Conservation (phyloP, 306 rosid genomes). For the Vicia villosa region DNA sequence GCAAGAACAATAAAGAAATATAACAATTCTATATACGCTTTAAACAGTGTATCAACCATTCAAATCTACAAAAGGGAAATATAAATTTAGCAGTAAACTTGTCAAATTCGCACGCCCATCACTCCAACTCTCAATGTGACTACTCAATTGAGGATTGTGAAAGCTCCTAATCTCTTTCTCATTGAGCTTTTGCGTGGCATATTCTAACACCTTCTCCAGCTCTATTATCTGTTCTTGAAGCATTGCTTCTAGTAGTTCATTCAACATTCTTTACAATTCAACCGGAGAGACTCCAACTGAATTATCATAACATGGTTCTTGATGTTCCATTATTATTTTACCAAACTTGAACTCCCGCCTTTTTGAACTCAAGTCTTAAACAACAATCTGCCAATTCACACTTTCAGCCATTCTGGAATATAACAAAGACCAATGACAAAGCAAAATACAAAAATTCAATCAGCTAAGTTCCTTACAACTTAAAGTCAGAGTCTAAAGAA, state of each 20-base stretch:
- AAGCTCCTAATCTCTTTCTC: no score
- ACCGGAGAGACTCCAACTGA: constrained; percentile 66
- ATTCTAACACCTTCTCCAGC: constrained; percentile 73
- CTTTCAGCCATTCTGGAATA: constrained; percentile 37
- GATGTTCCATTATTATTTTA: constrained; percentile 59
- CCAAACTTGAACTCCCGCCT: constrained; percentile 45
- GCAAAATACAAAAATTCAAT: constrained; percentile 8
- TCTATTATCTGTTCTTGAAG: constrained; percentile 72
- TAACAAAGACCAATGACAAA: neutral
- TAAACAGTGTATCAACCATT: no score
- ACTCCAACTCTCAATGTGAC: no score
- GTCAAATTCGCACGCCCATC: no score
- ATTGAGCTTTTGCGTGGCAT: constrained; percentile 48
- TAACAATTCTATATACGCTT: no score
- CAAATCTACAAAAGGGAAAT: no score
- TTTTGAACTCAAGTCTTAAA: constrained; percentile 31
- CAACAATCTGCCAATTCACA: constrained; percentile 48
- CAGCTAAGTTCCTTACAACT: constrained; percentile 10
- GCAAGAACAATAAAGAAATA: no score
- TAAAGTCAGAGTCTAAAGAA: constrained; percentile 30
- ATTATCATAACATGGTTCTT: constrained; percentile 44
- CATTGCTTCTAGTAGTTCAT: constrained; percentile 70
- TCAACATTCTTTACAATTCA: constrained; percentile 77
- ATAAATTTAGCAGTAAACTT: no score
- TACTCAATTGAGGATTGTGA: no score